phyloP scores from a whole-genome alignment of 441 rosid species.

The Jatropha podagrica region DNA sequence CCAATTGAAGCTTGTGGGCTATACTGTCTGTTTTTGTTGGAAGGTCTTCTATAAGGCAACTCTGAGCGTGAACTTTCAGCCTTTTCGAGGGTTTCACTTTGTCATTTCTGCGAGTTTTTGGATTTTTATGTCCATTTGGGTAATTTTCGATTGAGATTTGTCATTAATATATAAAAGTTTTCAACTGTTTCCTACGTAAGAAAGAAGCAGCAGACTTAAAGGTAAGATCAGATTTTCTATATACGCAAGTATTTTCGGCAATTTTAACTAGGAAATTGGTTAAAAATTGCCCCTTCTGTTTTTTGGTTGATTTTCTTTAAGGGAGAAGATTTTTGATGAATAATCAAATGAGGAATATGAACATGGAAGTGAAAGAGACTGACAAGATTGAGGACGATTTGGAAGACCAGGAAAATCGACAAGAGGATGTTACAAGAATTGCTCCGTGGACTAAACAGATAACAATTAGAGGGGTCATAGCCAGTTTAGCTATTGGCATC shows the following conservation, averaged over 20 bases:
- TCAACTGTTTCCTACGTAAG: not conserved
- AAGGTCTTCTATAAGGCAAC: not conserved
- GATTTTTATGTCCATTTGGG: not conserved
- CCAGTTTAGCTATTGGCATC: slow-evolving; percentile 64
- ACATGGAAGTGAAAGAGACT: slow-evolving; percentile 35
- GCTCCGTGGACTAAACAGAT: slow-evolving; percentile 83
- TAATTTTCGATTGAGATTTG: not conserved
- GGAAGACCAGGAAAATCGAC: slow-evolving; percentile 31
- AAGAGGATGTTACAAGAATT: slow-evolving; percentile 45
- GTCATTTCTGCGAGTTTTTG: not conserved
- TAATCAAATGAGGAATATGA: slow-evolving; percentile 29
- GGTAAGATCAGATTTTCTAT: not conserved
- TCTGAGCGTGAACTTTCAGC: not conserved
- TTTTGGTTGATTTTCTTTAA: not conserved
- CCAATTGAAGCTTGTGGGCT: not conserved
- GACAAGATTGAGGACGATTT: slow-evolving; percentile 31
- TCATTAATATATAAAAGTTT: not conserved
- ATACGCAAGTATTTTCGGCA: not conserved
- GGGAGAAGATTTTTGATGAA: slow-evolving; percentile 10
- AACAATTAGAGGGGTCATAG: slow-evolving; percentile 64
- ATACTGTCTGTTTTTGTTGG: not conserved
- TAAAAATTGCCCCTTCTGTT: not conserved
- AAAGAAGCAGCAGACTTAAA: not conserved
- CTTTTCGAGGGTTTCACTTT: not conserved
- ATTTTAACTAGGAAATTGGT: not conserved